These are phyloP conservation scores for Gastrolobium bilobum DNA, from an alignment of 306 rosid species.

Conservation along the genomic window DNA sequence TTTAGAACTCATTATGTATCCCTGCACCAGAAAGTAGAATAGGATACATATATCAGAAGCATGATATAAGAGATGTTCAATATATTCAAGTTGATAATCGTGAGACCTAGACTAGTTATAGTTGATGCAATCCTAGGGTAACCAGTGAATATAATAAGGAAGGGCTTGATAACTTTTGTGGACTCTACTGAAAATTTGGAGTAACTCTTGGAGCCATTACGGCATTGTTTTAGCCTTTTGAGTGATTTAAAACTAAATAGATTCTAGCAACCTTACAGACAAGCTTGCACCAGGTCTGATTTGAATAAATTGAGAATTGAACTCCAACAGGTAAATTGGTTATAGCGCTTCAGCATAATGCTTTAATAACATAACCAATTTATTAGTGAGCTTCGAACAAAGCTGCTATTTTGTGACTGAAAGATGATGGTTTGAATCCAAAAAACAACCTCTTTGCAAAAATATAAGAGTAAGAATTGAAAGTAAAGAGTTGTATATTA, in stretches of 20 bases:
- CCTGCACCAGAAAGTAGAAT: conserved; percentile 56
- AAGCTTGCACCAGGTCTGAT: not conserved
- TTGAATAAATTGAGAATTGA: not conserved
- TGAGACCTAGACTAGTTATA: conserved; percentile 6
- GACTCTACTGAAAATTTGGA: not conserved
- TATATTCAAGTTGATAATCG: not conserved
- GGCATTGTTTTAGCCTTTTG: not conserved
- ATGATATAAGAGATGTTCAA: conserved; percentile 19
- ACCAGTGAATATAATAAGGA: not conserved
- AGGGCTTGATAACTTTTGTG: not conserved
- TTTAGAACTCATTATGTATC: conserved; percentile 46
- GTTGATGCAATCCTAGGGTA: not conserved
- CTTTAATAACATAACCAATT: too few relatives aligned
- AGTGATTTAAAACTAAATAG: not conserved
- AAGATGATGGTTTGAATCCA: too few relatives aligned
- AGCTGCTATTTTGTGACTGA: too few relatives aligned
- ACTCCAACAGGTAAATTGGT: not conserved
- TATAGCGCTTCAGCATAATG: too few relatives aligned
- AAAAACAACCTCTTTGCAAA: too few relatives aligned
- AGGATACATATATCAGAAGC: conserved; percentile 24
- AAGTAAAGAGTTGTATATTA: too few relatives aligned
- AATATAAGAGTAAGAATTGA: too few relatives aligned
- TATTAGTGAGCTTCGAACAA: too few relatives aligned
- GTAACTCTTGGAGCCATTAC: not conserved
- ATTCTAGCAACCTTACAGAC: not conserved